Conservation (phyloP, 257 asterid genomes). For the Rhazya stricta region DNA sequence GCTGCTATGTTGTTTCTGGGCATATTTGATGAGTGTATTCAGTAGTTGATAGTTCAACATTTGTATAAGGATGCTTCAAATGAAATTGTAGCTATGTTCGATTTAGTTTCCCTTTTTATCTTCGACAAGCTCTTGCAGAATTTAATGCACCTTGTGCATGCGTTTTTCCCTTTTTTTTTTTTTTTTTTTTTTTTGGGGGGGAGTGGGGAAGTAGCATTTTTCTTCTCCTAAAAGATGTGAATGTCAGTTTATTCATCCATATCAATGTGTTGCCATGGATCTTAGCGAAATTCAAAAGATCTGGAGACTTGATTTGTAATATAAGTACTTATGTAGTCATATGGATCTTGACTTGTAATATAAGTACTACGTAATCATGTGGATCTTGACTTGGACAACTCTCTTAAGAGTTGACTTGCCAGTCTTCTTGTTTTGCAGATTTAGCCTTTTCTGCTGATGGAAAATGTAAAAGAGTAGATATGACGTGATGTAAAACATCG, state of each 20-base stretch:
- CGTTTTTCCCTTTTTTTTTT: background rate
- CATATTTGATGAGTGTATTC: background rate
- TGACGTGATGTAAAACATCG: background rate
- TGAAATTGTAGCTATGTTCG: background rate
- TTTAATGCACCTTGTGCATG: background rate
- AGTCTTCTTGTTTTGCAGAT: background rate
- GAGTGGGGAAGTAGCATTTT: too few relatives aligned
- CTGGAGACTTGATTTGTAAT: background rate
- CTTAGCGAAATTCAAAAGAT: background rate
- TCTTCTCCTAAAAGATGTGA: background rate
- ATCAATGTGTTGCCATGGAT: background rate
- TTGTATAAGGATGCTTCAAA: background rate
- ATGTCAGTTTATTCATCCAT: background rate
- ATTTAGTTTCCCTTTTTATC: background rate
- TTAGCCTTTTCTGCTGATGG: background rate
- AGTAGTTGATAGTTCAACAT: background rate
- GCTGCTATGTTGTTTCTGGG: background rate
- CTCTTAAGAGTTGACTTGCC: background rate
- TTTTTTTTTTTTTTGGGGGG: too few relatives aligned
- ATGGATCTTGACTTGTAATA: background rate
- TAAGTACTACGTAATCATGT: background rate
- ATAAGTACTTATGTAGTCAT: background rate
- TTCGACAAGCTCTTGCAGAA: background rate
- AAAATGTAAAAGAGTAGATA: background rate
- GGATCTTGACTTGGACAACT: background rate